Conservation (phyloP, 805 yeast genomes). For the Jamesozyma hellenica region DNA sequence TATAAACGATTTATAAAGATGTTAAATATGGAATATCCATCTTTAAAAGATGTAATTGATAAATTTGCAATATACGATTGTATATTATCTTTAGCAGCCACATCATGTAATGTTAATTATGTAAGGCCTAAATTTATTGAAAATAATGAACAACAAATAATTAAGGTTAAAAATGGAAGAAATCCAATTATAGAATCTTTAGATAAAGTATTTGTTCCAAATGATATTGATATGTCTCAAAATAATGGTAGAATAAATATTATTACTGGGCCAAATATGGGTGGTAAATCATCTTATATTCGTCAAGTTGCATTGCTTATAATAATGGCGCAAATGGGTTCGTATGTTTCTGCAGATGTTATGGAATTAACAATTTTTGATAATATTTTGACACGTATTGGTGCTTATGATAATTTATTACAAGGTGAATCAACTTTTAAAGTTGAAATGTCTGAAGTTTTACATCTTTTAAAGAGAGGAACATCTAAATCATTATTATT, state of each 20-base stretch:
- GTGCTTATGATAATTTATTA: slow-evolving; percentile 70
- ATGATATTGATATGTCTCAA: slow-evolving; percentile 44
- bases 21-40: slow-evolving; percentile 32
- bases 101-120: slow-evolving; percentile 41
- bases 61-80: slow-evolving; percentile 54
- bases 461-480: slow-evolving; percentile 74
- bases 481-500: slow-evolving; percentile 71
- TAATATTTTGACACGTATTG: slow-evolving; percentile 53
- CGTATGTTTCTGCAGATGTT: slow-evolving; percentile 38
- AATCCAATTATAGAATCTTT: slow-evolving; percentile 58
- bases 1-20: slow-evolving; percentile 28
- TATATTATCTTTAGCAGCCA: slow-evolving; percentile 52
- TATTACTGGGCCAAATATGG: slow-evolving; percentile 57
- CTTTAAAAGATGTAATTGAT: slow-evolving; percentile 35
- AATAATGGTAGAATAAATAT: slow-evolving; percentile 45
- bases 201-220: slow-evolving; percentile 48
- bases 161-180: slow-evolving; percentile 47
- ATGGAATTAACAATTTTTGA: slow-evolving; percentile 62
- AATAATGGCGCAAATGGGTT: slow-evolving; percentile 51
- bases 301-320: slow-evolving; percentile 40
- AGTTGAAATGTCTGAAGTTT: slow-evolving; percentile 94
- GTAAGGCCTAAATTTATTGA: slow-evolving; percentile 43
- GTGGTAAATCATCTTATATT: slow-evolving; percentile 52
- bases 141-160: slow-evolving; percentile 27
- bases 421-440: slow-evolving; percentile 77